Base-by-base conservation (phyloP, 2,329 filamentous ascomycete genomes). In the Scleromitrula shiraiana region DNA sequence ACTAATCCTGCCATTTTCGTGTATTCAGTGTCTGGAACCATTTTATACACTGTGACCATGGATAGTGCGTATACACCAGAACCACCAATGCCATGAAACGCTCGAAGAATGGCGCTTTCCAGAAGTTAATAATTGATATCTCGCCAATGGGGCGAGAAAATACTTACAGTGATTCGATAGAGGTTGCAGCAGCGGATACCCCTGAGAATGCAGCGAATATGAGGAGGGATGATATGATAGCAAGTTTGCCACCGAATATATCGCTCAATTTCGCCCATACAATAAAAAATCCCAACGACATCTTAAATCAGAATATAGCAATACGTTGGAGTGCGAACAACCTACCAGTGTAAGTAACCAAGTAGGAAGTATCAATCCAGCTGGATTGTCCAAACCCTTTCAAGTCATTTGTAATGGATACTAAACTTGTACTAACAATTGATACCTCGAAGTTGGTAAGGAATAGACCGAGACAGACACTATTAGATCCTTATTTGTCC, bases 71-170 rank as follows among this genome's bases (percentile, higher is more conserved):
- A 68, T 51, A 71, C 66, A 0, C 72, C 73, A 3, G 69, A 71
- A 0, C 63, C 68, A 0, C 71, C 74, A 2, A 74, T 56, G 0
- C 80, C 78, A 51, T 57, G 55, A 19, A 55, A 47, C 1, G 49
- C 52, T 27, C 53, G 43, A 14, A 37, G 6, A 37, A 15, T 33
- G 33, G 20, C 29, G 6, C 20, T 29, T 9, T 20, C 4, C 8
- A 12, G 3, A 35, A 19, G n/a, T 20, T 20, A 38, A n/a, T 29
- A n/a, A 22, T 5, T 7, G 4, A 27, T 15, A 17, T 5, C 7
- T 12, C 7, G 19, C 5, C 6, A 17, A 36, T 15, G 7, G n/a
- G 36, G 20, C 7, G 36, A 9, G 12, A 4, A 3, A 30, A n/a
- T 30, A 5, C 29, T 35, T 27, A 46, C 35, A 46, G 17, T 23